Evolutionary conservation across 352 stramenopile genomes (phyloP), one percentile per base, ranked within the genome.

Genomic region (Globisporangium iwayamae): DNA sequence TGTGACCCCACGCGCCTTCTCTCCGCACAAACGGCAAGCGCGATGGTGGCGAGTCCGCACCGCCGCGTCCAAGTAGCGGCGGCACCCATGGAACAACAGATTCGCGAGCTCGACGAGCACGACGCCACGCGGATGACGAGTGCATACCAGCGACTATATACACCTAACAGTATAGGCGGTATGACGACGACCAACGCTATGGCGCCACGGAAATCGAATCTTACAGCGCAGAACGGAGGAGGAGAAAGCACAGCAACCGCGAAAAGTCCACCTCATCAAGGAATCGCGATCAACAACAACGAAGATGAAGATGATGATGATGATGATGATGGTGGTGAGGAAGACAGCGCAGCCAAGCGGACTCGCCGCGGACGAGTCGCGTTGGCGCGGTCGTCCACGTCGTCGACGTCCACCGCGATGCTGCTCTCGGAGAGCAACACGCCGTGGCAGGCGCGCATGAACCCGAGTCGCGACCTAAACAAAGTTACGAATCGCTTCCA

Each of bases 401-500:
- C 60, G n/a, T 39, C 54, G 25, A 43, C 50, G 38, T 69, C 63
- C 8, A 65, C 56, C 9, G 39, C 38, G 36, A 56, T 51, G 60
- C 34, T 67, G 22, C 48, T 62, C 9, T 66, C 64, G 18, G 53
- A 56, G 32, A 66, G 34, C 43, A 52, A 56, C n/a, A 32, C 20
- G 1, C 10, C 16, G 51, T 60, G 4, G 3, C 78, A 78, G 55
- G 66, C 74, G 22, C 78, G 83, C 20, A 77, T 89, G 69, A 74
- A 89, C 58, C 81, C 78, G 55, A 63, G 70, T 4, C 68, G 78
- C 11, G 78, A 89, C 45, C 65, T 91, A 41, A 75, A 81, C 20
- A 67, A 76, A 18, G 51, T 85, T 25, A 89, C 76, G 54, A 92
- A 94, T 64, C 70, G 79, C 55, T 94, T 94, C 61, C 78, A 74